These are phyloP conservation scores for Bimuria novae-zelandiae DNA, from an alignment of 2,329 filamentous ascomycete genomes.

Conservation along the genomic window DNA sequence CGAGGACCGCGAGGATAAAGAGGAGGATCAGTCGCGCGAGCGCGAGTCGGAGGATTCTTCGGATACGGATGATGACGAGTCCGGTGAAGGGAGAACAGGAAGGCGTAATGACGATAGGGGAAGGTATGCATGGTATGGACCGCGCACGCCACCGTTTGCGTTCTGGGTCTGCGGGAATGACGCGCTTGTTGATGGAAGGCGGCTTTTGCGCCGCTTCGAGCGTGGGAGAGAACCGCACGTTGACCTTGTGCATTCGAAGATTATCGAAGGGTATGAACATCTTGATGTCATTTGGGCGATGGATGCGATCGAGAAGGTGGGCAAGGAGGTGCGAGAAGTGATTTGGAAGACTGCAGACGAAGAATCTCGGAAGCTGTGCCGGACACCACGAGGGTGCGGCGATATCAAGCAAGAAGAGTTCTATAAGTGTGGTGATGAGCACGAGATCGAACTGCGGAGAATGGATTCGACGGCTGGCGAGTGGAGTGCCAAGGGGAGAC, in stretches of 20 bases:
- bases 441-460: constrained; percentile 22
- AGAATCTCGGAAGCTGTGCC: constrained; percentile 62
- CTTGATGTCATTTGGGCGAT: constrained; percentile 95
- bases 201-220: constrained; percentile 74
- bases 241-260: constrained; percentile 76
- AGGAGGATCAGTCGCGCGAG: constrained; percentile 39
- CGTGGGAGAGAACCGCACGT: constrained; percentile 81
- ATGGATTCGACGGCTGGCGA: constrained; percentile 38
- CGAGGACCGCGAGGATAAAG: constrained; percentile 58
- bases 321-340: constrained; percentile 77
- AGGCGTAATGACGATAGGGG: constrained; percentile 49
- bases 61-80: constrained; percentile 18
- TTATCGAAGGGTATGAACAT: constrained; percentile 85
- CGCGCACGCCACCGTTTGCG: constrained; percentile 78
- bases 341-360: constrained; percentile 75
- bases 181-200: constrained; percentile 79
- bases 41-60: constrained; percentile 18
- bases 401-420: constrained; percentile 35
- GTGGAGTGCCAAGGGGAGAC: constrained; percentile 34
- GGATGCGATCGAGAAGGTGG: constrained; percentile 82
- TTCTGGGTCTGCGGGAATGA: constrained; percentile 87
- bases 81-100: constrained; percentile 5
- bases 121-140: constrained; percentile 76
- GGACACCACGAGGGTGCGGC: constrained; percentile 68
- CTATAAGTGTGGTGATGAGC: constrained; percentile 24